A percentile compares a stretch with the other conserved stretches of the same genome.
These are phyloP conservation scores for Ophiocordyceps robertsii DNA, from an alignment of 2,329 filamentous ascomycete species.

Conservation along the genomic window DNA sequence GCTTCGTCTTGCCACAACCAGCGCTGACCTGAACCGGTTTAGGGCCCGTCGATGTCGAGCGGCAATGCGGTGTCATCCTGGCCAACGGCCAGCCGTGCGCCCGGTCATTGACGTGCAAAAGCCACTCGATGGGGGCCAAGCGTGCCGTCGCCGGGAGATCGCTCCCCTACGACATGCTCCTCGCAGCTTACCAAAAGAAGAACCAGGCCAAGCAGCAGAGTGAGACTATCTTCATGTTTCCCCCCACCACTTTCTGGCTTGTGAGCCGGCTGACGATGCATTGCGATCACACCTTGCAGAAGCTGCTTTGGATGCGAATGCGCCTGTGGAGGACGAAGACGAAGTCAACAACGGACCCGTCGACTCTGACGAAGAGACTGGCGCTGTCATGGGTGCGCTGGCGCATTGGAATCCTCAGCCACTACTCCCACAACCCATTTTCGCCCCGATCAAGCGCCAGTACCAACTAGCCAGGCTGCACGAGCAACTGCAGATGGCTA, in stretches of 20 bases:
- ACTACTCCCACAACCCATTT: constrained; percentile 51
- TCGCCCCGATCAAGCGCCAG: constrained; percentile 47
- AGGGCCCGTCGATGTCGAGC: constrained; percentile 85
- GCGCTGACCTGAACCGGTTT: not conserved
- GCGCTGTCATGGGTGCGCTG: constrained; percentile 73
- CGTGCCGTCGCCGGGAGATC: constrained; percentile 76
- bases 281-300: constrained; percentile 35
- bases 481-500: constrained; percentile 53
- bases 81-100: constrained; percentile 81
- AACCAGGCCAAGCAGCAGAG: constrained; percentile 97
- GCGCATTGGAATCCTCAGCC: constrained; percentile 67
- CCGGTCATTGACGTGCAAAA: constrained; percentile 83
- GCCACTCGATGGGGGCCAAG: constrained; percentile 90
- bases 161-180: constrained; percentile 81
- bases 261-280: not conserved
- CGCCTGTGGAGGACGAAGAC: constrained; percentile 74
- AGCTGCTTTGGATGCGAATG: constrained; percentile 87
- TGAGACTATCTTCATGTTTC: constrained; percentile 28
- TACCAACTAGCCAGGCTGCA: constrained; percentile 50
- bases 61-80: constrained; percentile 79
- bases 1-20: not conserved
- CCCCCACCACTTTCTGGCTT: not conserved
- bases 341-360: constrained; percentile 69
- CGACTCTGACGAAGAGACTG: constrained; percentile 90
- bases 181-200: constrained; percentile 87